Evolutionary conservation across 805 yeast species (phyloP).

Genomic region (Candida ascalaphidarum): DNA sequence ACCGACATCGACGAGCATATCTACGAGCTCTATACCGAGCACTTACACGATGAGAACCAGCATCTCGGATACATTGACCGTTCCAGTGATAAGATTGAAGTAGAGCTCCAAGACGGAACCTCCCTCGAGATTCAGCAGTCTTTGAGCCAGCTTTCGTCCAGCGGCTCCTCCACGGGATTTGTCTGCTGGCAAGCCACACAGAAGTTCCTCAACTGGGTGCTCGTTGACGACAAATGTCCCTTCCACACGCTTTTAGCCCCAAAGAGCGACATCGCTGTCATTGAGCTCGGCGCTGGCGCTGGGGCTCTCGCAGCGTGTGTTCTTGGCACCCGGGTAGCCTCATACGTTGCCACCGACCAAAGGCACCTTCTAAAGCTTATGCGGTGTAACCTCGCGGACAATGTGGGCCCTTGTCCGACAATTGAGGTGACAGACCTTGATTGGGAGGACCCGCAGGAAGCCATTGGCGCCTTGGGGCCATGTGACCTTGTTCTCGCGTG

Average conservation of each 20-base stretch:
- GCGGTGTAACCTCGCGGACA: constrained; percentile 35
- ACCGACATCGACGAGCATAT: constrained; percentile 20
- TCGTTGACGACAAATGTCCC: constrained; percentile 19
- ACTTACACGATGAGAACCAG: constrained; percentile 15
- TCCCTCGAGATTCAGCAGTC: constrained; percentile 27
- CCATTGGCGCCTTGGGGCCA: constrained; percentile 6
- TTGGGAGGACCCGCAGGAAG: constrained; percentile 47
- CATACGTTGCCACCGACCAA: constrained; percentile 54
- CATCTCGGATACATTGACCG: constrained; percentile 30
- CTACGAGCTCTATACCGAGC: constrained; percentile 20
- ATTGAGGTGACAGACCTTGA: constrained; percentile 47
- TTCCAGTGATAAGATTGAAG: constrained; percentile 10
- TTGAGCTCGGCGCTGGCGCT: constrained; percentile 60
- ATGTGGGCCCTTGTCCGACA: constrained; percentile 13
- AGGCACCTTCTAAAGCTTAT: constrained; percentile 42
- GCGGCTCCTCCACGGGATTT: constrained; percentile 50
- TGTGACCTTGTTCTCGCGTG: constrained; percentile 51
- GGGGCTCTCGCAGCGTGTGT: constrained; percentile 41
- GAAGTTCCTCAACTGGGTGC: constrained; percentile 45
- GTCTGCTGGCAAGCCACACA: constrained; percentile 52
- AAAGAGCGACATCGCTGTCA: constrained; percentile 15
- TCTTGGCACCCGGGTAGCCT: constrained; percentile 21
- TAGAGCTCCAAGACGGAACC: constrained; percentile 11
- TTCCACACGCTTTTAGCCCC: constrained; percentile 7
- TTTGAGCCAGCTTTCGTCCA: constrained; percentile 22